A percentile compares a stretch with the other conserved stretches of the same genome.
phyloP scores from a whole-genome alignment of 371 early-diverging fungal genomes.

The Haplosporangium sp. region DNA sequence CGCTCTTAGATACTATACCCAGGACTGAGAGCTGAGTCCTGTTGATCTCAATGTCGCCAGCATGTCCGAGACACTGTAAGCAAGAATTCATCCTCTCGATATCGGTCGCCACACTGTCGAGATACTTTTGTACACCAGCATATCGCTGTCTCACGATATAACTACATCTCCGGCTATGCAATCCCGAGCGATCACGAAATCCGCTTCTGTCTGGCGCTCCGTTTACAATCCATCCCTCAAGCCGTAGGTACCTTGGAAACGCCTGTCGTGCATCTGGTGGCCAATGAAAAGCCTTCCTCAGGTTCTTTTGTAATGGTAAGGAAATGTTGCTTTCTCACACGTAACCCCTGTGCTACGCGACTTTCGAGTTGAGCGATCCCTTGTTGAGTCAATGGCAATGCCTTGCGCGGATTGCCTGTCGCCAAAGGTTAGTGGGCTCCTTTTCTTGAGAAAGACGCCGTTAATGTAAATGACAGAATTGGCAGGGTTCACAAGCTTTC shows the following conservation, averaged over 20 bases:
- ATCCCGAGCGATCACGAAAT: conserved; percentile 2
- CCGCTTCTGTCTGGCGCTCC: conserved; percentile 9
- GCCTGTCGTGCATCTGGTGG: background rate
- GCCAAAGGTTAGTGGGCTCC: background rate
- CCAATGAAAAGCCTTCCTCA: conserved; percentile 11
- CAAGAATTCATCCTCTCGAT: background rate
- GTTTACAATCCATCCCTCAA: background rate
- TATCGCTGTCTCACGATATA: conserved; percentile 3
- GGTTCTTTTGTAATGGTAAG: too few relatives aligned
- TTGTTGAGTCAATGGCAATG: background rate
- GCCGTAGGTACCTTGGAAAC: background rate
- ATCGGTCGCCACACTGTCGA: conserved; percentile 6
- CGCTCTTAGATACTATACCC: conserved; percentile 16
- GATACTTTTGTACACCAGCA: conserved; percentile 4
- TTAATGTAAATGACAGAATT: too few relatives aligned
- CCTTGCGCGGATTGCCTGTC: background rate
- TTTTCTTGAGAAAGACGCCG: too few relatives aligned
- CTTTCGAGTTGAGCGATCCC: background rate
- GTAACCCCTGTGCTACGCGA: background rate
- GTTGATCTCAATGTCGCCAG: conserved; percentile 5
- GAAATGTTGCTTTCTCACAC: background rate
- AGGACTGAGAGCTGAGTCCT: conserved; percentile 10
- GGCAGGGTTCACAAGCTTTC: too few relatives aligned
- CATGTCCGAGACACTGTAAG: background rate
- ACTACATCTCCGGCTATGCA: background rate